These are phyloP conservation scores for Cinchona pubescens DNA, from an alignment of 257 asterid genomes.

Conservation along the genomic window DNA sequence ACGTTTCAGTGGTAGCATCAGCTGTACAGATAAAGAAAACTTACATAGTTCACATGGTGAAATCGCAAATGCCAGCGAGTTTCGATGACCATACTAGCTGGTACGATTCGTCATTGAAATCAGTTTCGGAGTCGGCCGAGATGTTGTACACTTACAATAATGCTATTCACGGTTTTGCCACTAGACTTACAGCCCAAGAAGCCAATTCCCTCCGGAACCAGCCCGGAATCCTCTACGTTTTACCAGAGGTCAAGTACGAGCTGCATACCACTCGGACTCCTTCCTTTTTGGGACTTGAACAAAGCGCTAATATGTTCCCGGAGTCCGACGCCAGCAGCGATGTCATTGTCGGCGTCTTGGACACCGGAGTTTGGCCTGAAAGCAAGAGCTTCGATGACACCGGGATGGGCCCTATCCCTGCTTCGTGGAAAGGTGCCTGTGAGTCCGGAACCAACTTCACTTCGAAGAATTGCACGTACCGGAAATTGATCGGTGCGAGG, in stretches of 20 bases:
- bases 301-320: slow-evolving; percentile 56
- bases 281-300: slow-evolving; percentile 64
- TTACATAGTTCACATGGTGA: slow-evolving; percentile 82
- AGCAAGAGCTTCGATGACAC: slow-evolving; percentile 72
- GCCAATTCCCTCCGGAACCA: slow-evolving; percentile 44
- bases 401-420: slow-evolving; percentile 68
- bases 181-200: slow-evolving; percentile 53
- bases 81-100: slow-evolving; percentile 55
- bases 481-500: slow-evolving; percentile 75
- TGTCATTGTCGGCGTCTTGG: slow-evolving; percentile 69
- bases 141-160: slow-evolving; percentile 64
- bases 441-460: slow-evolving; percentile 68
- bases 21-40: slow-evolving; percentile 33
- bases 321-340: slow-evolving; percentile 51
- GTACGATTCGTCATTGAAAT: slow-evolving; percentile 73
- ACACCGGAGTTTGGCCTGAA: slow-evolving; percentile 96
- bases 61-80: slow-evolving; percentile 61
- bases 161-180: slow-evolving; percentile 69
- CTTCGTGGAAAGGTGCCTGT: slow-evolving; percentile 74
- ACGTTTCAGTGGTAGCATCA: slow-evolving; percentile 20
- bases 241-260: slow-evolving; percentile 59
- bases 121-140: slow-evolving; percentile 68
- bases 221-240: slow-evolving; percentile 63
- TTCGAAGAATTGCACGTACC: slow-evolving; percentile 49
- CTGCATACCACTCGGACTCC: slow-evolving; percentile 95